These are phyloP conservation scores for Phytophthora hibernalis DNA, from an alignment of 352 stramenopile species.

Conservation along the genomic window DNA sequence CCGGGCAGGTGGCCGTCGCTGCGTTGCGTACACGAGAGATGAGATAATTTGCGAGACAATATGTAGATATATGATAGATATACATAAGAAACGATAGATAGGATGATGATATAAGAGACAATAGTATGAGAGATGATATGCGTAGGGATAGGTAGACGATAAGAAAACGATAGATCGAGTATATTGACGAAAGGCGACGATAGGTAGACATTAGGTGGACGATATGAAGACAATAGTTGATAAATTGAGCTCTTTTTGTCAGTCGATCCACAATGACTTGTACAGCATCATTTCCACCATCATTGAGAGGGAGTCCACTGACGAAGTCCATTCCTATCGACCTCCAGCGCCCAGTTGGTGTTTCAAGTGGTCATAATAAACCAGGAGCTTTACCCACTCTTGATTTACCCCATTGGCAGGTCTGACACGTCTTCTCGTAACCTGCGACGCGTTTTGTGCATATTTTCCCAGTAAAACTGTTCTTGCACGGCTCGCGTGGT, in stretches of 20 bases:
- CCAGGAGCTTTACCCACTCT: constrained; percentile 8
- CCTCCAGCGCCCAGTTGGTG: background rate
- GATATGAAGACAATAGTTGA: too few relatives aligned
- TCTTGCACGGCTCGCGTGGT: constrained; percentile 1
- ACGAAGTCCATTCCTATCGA: constrained; percentile 23
- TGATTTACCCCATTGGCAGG: constrained; percentile 7
- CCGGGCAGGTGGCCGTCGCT: too few relatives aligned
- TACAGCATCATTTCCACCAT: background rate
- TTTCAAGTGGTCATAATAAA: background rate
- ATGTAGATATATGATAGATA: too few relatives aligned
- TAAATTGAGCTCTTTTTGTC: constrained; percentile 14
- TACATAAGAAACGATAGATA: too few relatives aligned
- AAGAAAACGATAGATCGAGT: too few relatives aligned
- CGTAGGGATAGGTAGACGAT: too few relatives aligned
- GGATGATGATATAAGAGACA: too few relatives aligned
- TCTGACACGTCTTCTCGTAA: constrained; percentile 12
- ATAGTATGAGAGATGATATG: too few relatives aligned
- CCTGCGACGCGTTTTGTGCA: constrained; percentile 2
- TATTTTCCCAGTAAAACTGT: constrained; percentile 10
- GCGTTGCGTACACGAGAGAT: too few relatives aligned
- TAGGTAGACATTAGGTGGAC: too few relatives aligned
- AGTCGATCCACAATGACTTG: constrained; percentile 12
- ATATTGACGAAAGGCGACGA: too few relatives aligned
- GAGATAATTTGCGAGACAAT: too few relatives aligned
- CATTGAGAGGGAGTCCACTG: constrained; percentile 1